Percentiles rank a stretch among this genome's conserved stretches.
These are phyloP conservation scores for Neurospora sp. DNA, from an alignment of 495 filamentous ascomycete species.

Conservation along the genomic window DNA sequence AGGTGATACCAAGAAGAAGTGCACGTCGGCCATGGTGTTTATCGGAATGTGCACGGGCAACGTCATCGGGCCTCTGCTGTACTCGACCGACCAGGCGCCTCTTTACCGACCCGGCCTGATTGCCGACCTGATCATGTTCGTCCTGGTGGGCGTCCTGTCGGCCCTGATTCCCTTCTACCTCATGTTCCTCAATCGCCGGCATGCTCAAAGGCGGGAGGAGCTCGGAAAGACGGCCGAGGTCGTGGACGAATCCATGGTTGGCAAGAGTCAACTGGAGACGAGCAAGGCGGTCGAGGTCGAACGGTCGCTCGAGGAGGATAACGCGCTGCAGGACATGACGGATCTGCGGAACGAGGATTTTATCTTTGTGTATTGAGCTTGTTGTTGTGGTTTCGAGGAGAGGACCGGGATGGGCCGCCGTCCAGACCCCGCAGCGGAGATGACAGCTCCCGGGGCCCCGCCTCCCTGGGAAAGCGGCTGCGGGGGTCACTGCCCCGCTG, in stretches of 20 bases:
- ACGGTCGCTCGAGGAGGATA: conserved; percentile 32
- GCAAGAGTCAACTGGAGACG: conserved; percentile 31
- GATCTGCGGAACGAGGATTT: conserved; percentile 50
- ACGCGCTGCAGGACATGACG: conserved; percentile 42
- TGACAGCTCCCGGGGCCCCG: neutral
- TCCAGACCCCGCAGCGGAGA: neutral
- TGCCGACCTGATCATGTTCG: conserved; percentile 38
- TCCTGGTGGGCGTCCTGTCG: conserved; percentile 24
- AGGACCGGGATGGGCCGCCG: too few species aligned
- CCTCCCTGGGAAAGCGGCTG: too few species aligned
- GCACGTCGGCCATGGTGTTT: conserved; percentile 50
- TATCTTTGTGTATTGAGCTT: conserved; percentile 43
- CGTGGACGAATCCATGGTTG: conserved; percentile 32
- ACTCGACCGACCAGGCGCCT: conserved; percentile 49
- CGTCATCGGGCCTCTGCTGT: conserved; percentile 52
- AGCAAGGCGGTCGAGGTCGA: conserved; percentile 38
- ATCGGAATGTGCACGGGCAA: conserved; percentile 54
- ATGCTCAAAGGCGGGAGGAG: conserved; percentile 32
- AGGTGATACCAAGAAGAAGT: conserved; percentile 59
- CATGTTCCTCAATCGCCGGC: conserved; percentile 36
- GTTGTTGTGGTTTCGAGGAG: neutral
- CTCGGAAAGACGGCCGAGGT: conserved; percentile 34
- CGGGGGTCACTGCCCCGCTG: neutral
- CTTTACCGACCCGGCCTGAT: conserved; percentile 47
- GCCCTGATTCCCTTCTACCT: conserved; percentile 37